Evolutionary conservation across 495 filamentous ascomycete genomes (phyloP).

Genomic region (Xylaria bambusicola): DNA sequence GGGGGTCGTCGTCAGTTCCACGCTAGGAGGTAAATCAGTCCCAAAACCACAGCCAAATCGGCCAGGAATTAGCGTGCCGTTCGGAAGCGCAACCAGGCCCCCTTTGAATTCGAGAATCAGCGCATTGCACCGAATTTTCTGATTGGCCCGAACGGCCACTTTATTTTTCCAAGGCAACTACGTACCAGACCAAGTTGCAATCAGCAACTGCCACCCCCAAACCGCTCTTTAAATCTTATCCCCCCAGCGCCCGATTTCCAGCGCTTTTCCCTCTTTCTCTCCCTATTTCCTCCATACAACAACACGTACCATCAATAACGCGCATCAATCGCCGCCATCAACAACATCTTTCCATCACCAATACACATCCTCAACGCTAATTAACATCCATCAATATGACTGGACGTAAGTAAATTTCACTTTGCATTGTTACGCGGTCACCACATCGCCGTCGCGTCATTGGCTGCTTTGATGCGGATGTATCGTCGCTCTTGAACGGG

Average conservation of each 20-base stretch:
- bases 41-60: constrained; percentile 19
- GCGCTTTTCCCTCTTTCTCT: constrained; percentile 26
- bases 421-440: constrained; percentile 20
- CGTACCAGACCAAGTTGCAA: constrained; percentile 8
- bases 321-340: constrained; percentile 22
- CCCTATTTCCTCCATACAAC: constrained; percentile 32
- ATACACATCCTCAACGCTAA: constrained; percentile 33
- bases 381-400: constrained; percentile 69
- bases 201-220: constrained; percentile 19
- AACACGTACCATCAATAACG: constrained; percentile 33
- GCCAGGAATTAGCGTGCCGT: constrained; percentile 17
- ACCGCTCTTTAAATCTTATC: constrained; percentile 38
- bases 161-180: constrained; percentile 8
- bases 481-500: constrained; percentile 29
- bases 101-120: constrained; percentile 19
- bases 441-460: constrained; percentile 24
- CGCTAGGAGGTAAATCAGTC: constrained; percentile 15
- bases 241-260: constrained; percentile 35
- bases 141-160: constrained; percentile 16
- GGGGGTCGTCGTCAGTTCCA: too few relatives aligned
- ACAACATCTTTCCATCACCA: constrained; percentile 35
- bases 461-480: constrained; percentile 3
- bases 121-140: constrained; percentile 19
- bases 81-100: constrained; percentile 20
- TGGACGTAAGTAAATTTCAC: constrained; percentile 77